Conservation (phyloP, 179 eudicot species). For the Beta corolliflora region DNA sequence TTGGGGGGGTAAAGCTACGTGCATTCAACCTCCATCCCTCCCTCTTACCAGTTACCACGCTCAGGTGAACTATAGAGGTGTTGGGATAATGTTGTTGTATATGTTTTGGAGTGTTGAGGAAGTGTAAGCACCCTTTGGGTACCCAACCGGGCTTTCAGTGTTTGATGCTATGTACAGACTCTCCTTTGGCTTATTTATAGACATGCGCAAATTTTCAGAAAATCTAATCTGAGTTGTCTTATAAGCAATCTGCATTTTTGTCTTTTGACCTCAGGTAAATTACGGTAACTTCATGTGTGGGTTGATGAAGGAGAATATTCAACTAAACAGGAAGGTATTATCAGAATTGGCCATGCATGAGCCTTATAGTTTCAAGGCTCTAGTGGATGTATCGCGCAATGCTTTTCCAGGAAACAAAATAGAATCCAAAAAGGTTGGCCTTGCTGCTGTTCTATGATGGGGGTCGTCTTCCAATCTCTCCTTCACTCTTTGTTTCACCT, state of each 20-base stretch:
- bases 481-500: background rate
- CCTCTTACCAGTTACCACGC: no score
- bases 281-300: conserved; percentile 92
- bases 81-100: background rate
- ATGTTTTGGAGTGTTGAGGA: background rate
- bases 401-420: conserved; percentile 80
- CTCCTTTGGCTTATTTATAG: no score
- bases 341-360: conserved; percentile 93
- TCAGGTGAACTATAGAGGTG: background rate
- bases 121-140: background rate
- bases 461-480: background rate
- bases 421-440: conserved; percentile 63
- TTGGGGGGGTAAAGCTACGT: no score
- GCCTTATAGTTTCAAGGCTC: conserved; percentile 90
- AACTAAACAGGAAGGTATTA: conserved; percentile 79
- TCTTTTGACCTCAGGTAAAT: conserved; percentile 53
- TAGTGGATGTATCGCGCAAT: conserved; percentile 65
- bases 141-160: no score
- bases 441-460: conserved; percentile 47
- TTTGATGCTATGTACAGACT: no score
- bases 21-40: no score
- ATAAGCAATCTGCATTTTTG: no score
- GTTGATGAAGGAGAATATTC: conserved; percentile 78
- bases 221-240: background rate
- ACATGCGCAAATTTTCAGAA: background rate